Base-by-base conservation (phyloP, 306 rosid genomes). In the Dalbergia cochinchinensis region DNA sequence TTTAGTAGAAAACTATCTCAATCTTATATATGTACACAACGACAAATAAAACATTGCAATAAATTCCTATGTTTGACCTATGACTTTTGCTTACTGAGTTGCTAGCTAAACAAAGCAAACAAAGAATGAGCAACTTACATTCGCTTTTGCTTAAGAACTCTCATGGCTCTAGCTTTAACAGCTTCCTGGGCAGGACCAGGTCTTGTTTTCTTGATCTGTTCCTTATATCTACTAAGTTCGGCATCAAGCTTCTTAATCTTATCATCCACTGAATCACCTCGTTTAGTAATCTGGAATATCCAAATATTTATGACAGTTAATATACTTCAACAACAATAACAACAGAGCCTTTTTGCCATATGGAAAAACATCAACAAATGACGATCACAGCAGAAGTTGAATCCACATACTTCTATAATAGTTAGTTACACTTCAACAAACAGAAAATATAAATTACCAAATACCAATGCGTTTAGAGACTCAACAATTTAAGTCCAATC, bases 171-270 rank as follows among this genome's bases (percentile, higher is more conserved):
- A 72, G 98, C 87, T 86, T 96, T 96, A 63, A 96, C 47, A 73
- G 93, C 99, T 77, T 96, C 99, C 74, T 88, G 99, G 13, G 94
- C 90, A 65, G 97, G 97, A 73, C 99, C 99, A 39, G 99, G 97
- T 78, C 98, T 93, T 37, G 98, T 93, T 89, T 89, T 93, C 92
- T 93, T 91, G 47, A 96, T 82, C 86, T 96, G 99, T 67, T 93
- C 99, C 78, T 96, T 96, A 69, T 93, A 96, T 87, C 90, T 89
- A 85, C 67, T 88, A 31, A 96, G 99, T 62, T 96, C 97, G 7
- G 33, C 86, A 82, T 96, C 99, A 71, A 96, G 98, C 88, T 77
- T 96, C 86, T 87, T 87, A 54, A 96, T 93, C 87, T 93, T 96
- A 0, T 93, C 99, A 0, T 96, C 99, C 60, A 96, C 98, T 0